phyloP scores from a whole-genome alignment of 2,329 filamentous ascomycete species.

The Diaporthe citriasiana region DNA sequence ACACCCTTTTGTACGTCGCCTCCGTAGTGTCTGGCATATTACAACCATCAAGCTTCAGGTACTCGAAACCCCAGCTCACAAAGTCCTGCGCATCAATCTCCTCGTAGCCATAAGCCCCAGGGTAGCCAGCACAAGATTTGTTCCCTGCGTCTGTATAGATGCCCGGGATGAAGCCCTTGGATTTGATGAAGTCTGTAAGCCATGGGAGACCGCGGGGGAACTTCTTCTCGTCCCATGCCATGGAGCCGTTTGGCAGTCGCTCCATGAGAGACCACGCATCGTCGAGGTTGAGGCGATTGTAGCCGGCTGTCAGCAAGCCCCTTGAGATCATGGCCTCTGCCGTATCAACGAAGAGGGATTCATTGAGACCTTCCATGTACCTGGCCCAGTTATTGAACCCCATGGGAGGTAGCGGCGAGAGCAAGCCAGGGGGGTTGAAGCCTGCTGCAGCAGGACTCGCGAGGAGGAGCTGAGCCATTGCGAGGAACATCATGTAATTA shows the following conservation, averaged over 20 bases:
- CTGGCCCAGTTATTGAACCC: constrained; percentile 67
- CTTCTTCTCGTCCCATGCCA: constrained; percentile 57
- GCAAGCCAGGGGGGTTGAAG: constrained; percentile 39
- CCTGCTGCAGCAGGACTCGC: constrained; percentile 32
- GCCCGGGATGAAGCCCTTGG: constrained; percentile 58
- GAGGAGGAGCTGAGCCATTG: constrained; percentile 39
- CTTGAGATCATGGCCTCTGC: constrained; percentile 59
- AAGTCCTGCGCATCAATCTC: constrained; percentile 58
- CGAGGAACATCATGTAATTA: constrained; percentile 24
- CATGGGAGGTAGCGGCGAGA: constrained; percentile 60
- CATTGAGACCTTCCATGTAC: constrained; percentile 62
- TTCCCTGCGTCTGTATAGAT: constrained; percentile 62
- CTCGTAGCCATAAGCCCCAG: constrained; percentile 58
- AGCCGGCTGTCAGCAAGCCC: constrained; percentile 55
- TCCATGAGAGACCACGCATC: constrained; percentile 59
- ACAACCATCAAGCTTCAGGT: constrained; percentile 58
- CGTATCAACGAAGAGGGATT: constrained; percentile 62
- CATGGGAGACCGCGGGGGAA: constrained; percentile 60
- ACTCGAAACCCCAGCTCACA: constrained; percentile 55
- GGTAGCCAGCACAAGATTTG: constrained; percentile 59
- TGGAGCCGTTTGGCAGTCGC: constrained; percentile 54
- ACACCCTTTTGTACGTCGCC: constrained; percentile 50
- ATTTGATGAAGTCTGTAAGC: constrained; percentile 56
- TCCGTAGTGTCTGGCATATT: constrained; percentile 50
- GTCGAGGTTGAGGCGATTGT: constrained; percentile 58